Percentiles rank a stretch among this genome's conserved stretches.
Conservation (phyloP, 192 early-diverging fungal species). For the Neocallimastix lanati region DNA sequence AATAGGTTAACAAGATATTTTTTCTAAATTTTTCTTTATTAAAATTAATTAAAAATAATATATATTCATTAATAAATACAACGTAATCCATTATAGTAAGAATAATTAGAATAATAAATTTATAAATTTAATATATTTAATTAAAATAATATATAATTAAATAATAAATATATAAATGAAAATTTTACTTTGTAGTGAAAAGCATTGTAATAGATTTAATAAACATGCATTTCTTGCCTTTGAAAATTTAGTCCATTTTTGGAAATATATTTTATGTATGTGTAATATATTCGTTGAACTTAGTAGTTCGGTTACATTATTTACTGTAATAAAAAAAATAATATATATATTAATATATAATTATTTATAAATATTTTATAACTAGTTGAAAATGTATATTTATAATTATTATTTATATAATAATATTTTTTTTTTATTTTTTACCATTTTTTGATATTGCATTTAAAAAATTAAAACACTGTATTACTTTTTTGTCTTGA, state of each 20-base stretch:
- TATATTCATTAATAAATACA: no score
- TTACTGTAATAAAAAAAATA: neutral
- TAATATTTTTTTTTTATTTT: no score
- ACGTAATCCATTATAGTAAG: no score
- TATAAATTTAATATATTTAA: no score
- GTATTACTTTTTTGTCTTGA: neutral
- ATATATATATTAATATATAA: no score
- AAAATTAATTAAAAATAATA: no score
- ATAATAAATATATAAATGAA: no score
- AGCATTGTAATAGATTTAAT: neutral
- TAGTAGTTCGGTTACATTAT: neutral
- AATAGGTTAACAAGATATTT: neutral
- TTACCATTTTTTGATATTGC: neutral
- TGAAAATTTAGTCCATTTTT: neutral
- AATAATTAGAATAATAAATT: no score
- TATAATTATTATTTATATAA: no score
- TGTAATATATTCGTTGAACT: neutral
- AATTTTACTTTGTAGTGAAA: neutral
- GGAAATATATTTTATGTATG: neutral
- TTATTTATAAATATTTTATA: no score
- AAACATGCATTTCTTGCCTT: neutral
- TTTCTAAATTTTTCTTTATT: neutral
- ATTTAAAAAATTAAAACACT: neutral
- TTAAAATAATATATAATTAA: no score
- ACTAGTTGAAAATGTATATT: no score